Conservation (phyloP, 2,329 filamentous ascomycete species). For the Talaromyces funiculosus region DNA sequence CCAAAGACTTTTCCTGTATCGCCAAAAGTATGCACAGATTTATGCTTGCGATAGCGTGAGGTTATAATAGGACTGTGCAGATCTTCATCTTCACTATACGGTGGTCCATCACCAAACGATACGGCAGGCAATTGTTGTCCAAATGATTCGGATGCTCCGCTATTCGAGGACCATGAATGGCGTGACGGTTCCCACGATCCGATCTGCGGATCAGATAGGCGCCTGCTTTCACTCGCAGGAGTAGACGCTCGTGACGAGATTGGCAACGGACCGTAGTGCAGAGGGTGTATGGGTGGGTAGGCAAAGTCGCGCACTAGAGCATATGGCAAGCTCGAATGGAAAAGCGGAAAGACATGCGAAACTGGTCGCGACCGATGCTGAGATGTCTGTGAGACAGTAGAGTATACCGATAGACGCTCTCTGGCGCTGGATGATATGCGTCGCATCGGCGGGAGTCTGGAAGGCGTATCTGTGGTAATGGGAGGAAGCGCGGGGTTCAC, state of each 20-base stretch:
- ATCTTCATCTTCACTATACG: conserved; percentile 94
- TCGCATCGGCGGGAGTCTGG: conserved; percentile 56
- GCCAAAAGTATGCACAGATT: conserved; percentile 47
- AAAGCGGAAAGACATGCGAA: conserved; percentile 76
- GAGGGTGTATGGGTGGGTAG: conserved; percentile 72
- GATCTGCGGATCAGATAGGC: conserved; percentile 75
- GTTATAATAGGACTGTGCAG: conserved; percentile 83
- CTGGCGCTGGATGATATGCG: conserved; percentile 73
- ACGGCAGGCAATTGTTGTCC: conserved; percentile 72
- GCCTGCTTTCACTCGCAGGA: conserved; percentile 70
- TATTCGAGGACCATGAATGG: conserved; percentile 50
- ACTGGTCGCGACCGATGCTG: conserved; percentile 65
- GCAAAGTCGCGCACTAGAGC: conserved; percentile 95
- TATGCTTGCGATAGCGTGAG: conserved; percentile 79
- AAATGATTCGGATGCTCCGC: conserved; percentile 45
- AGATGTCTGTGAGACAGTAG: conserved; percentile 56
- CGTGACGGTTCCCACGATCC: conserved; percentile 66
- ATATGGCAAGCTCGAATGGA: conserved; percentile 79
- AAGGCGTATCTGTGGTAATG: conserved; percentile 30
- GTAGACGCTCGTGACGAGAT: conserved; percentile 77
- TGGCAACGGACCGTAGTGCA: conserved; percentile 90
- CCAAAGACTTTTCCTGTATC: conserved; percentile 46
- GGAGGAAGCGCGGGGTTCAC: conserved; percentile 3
- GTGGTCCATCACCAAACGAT: conserved; percentile 73
- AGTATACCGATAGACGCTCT: conserved; percentile 79